Evolutionary conservation across 148 eudicot genomes (phyloP), one percentile per base, ranked within the genome.

Genomic region (Nyssa sinensis): DNA sequence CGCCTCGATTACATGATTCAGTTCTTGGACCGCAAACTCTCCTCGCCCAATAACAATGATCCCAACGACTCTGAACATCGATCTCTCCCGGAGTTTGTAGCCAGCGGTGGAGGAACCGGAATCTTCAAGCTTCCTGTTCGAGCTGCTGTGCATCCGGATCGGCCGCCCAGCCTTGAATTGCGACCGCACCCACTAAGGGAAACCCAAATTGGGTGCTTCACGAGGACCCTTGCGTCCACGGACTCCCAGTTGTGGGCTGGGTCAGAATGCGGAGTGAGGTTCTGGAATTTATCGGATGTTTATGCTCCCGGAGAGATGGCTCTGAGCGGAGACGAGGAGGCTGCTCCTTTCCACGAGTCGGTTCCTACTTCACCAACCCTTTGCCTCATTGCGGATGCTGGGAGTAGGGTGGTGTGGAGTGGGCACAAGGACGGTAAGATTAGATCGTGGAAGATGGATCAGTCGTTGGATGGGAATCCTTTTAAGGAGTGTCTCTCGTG

Each of bases 1-100:
- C 86, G 96, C 68, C 85, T 95, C 29, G 97, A 95, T 82, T 83
- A 90, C 78, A 96, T 91, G 97, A 88, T 93, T 23, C 88, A 88
- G 72, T 88, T 84, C 68, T 78, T 96, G 7, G 94, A 95, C 77
- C 84, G 91, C 19, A 92, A 92, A 69, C 86, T 95, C 2, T 80
- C 88, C 7, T 69, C 35, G 7, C 64, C 62, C 29, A 37, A 16
- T 19, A 71, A 17, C 28, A 64, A 9, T 59, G 75, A 30, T 30
- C 68, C 0, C 64, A 69, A 6, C 44, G 71, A 25, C 58, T 11
- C 19, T 17, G 70, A 47, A 11, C 61, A 17, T 30, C 66, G 75
- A 3, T 74, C 84, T 12, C 77, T 93, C 32, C 88, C 96, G 77
- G 99, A 96, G 74, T 86, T 91, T 25, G 63, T 86, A 1, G 96